These are phyloP conservation scores for apple (Malus domestica) DNA, from an alignment of 306 rosid species.

Conservation along the genomic window ASM211411v1 NC_041791.1:2649001-2649500, in stretches of 20 bases:
- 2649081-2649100: constrained; percentile 45
- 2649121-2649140: background rate
- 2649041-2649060: constrained; percentile 51
- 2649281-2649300: constrained; percentile 46
- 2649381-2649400: constrained; percentile 34
- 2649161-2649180: background rate
- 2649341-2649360: constrained; percentile 29
- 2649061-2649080: constrained; percentile 43
- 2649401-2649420: constrained; percentile 34
- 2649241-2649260: background rate
- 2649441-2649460: background rate
- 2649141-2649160: background rate
- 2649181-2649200: background rate
- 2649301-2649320: constrained; percentile 44
- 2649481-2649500: background rate
- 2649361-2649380: constrained; percentile 61
- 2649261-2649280: background rate
- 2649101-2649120: constrained; percentile 28
- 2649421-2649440: background rate
- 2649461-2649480: background rate
- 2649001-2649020: constrained; percentile 44
- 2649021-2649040: constrained; percentile 57
- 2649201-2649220: background rate
- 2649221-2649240: background rate
- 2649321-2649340: constrained; percentile 37